Base-by-base conservation (phyloP, 2,329 filamentous ascomycete species). In the Trichoderma aggressivum region DNA sequence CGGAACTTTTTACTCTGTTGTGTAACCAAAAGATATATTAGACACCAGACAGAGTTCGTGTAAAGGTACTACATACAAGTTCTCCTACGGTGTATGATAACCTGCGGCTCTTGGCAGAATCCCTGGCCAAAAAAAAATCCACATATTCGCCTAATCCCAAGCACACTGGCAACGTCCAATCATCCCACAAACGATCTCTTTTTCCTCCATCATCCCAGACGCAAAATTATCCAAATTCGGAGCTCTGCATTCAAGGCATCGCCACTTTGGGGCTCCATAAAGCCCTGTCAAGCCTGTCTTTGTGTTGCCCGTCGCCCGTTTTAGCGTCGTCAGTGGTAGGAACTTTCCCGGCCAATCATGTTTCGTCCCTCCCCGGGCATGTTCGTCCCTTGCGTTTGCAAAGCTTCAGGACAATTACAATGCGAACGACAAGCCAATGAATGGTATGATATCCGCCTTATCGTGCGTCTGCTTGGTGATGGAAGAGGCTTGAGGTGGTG, bases 281-380 rank as follows among this genome's bases (percentile, higher is more conserved):
- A 36, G 62, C n/a, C n/a, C 24, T 39, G 26, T 55, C 32, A 36
- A 43, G 12, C n/a, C 24, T 39, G 26, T 55, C 32, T 39, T 36
- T 30, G 32, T 66, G 50, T 39, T 39, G 18, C 63, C 63, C 50
- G 5, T 59, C 18, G 14, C 36, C 58, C 21, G 21, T 39, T 34
- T 69, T 69, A 69, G 66, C 66, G 66, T 58, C 39, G n/a, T 32
- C 28, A 24, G 4, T 1, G 16, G 53, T 14, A 50, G 68, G 68
- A 70, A 70, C 68, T 70, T 70, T 70, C 16, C 34, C 36, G 11
- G 36, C 68, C 68, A 70, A 70, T 70, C 68, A 70, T 34, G n/a
- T 30, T 58, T 11, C 11, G 26, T 2, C 18, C n/a, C 16, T 16
- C 7, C 18, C 16, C 3, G 39, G 43, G 8, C n/a, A 3, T n/a